Conservation (phyloP, 176 grass and related monocot species). For the Triticum urartu region DNA sequence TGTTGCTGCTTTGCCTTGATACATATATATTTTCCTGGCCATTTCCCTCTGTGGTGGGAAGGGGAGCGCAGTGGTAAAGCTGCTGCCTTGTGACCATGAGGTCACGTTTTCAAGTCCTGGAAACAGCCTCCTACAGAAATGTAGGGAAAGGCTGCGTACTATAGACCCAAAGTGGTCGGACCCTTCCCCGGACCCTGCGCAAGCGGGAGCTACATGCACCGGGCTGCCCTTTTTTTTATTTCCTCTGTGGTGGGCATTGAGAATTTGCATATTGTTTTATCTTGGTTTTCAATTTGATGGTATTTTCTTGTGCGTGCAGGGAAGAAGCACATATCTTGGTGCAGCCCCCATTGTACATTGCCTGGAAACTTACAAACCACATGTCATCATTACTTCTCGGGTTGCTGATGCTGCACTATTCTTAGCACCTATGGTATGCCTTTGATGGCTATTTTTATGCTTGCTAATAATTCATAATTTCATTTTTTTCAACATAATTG, state of each 20-base stretch:
- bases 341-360: slow-evolving; percentile 82
- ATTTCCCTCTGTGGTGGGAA: not conserved
- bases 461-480: not conserved
- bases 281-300: slow-evolving; percentile 16
- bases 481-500: too few relatives aligned
- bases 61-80: too few relatives aligned
- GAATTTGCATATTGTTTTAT: not conserved
- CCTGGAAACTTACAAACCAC: slow-evolving; percentile 70
- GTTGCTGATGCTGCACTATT: slow-evolving; percentile 96
- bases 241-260: not conserved
- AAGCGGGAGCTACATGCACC: too few relatives aligned
- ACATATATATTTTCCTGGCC: not conserved
- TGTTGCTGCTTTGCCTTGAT: not conserved
- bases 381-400: slow-evolving; percentile 92
- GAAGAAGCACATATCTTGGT: slow-evolving; percentile 85
- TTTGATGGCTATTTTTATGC: slow-evolving; percentile 21
- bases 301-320: slow-evolving; percentile 37
- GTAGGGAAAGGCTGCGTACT: too few relatives aligned
- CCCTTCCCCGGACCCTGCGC: too few relatives aligned
- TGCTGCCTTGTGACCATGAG: too few relatives aligned
- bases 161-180: too few relatives aligned
- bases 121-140: too few relatives aligned
- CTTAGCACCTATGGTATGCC: slow-evolving; percentile 85
- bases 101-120: too few relatives aligned
- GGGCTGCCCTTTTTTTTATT: too few relatives aligned